These are phyloP conservation scores for Prunella vulgaris DNA, from an alignment of 257 asterid species.

Conservation along the genomic window DNA sequence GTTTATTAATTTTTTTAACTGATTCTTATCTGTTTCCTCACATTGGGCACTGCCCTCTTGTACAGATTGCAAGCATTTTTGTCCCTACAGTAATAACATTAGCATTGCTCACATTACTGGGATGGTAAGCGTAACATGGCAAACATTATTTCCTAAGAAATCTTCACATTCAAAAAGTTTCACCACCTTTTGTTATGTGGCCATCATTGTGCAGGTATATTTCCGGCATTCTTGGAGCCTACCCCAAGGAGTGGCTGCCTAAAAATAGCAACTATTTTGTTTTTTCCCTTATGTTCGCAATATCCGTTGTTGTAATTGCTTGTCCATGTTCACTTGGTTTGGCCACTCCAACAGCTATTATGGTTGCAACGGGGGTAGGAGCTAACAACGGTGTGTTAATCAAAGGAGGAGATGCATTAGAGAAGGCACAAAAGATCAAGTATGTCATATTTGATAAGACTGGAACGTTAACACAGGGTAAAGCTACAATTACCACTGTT, in stretches of 20 bases:
- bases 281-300: slow-evolving; percentile 88
- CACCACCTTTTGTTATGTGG: not conserved
- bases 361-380: slow-evolving; percentile 98
- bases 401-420: slow-evolving; percentile 96
- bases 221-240: slow-evolving; percentile 73
- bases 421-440: slow-evolving; percentile 74
- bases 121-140: slow-evolving; percentile 57
- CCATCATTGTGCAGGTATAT: slow-evolving; percentile 46
- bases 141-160: not conserved
- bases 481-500: slow-evolving; percentile 70
- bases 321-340: slow-evolving; percentile 97
- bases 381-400: slow-evolving; percentile 91
- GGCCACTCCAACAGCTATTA: slow-evolving; percentile 97
- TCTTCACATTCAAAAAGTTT: too few species aligned
- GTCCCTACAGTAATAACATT: slow-evolving; percentile 66
- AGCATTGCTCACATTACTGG: slow-evolving; percentile 65
- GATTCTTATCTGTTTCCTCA: slow-evolving; percentile 17
- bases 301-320: slow-evolving; percentile 88
- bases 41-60: slow-evolving; percentile 21
- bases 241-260: slow-evolving; percentile 79
- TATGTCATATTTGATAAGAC: slow-evolving; percentile 86
- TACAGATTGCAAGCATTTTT: slow-evolving; percentile 86
- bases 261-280: slow-evolving; percentile 77
- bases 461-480: slow-evolving; percentile 96
- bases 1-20: not conserved